Conservation (phyloP, 75 land plant genomes). For the Gnetum montanum region DNA sequence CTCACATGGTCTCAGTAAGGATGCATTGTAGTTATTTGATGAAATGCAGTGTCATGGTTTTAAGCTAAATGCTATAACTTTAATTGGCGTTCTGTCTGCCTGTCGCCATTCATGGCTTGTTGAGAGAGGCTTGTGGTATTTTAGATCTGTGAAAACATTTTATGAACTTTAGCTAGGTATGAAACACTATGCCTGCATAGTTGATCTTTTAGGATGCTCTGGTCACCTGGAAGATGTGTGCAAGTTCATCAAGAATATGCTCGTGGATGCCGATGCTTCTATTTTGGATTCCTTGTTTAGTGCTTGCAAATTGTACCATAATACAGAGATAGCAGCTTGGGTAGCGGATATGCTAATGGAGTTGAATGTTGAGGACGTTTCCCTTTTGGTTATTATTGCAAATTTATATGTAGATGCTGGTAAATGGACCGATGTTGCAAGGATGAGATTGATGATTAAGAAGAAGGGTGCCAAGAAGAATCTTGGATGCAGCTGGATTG, state of each 20-base stretch:
- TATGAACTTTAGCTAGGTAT: not conserved
- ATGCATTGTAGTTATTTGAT: conserved; percentile 2
- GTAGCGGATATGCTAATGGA: conserved; percentile 7
- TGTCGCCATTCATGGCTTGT: conserved; percentile 15
- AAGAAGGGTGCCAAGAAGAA: conserved; percentile 4
- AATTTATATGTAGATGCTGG: conserved; percentile 7
- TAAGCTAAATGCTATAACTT: conserved; percentile 11
- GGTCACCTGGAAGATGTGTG: conserved; percentile 8
- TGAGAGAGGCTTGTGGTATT: conserved; percentile 8
- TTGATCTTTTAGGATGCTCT: conserved; percentile 12
- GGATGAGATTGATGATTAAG: conserved; percentile 1
- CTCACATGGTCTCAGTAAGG: conserved; percentile 6
- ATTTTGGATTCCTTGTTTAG: conserved; percentile 15
- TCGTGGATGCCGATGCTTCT: conserved; percentile 7
- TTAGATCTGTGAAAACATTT: conserved; percentile 1
- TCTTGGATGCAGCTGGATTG: conserved; percentile 10
- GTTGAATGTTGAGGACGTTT: conserved; percentile 11
- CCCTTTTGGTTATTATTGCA: conserved; percentile 1
- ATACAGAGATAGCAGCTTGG: conserved; percentile 1
- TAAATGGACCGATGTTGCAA: conserved; percentile 7
- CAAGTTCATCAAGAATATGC: conserved; percentile 10
- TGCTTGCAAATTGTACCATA: conserved; percentile 10
- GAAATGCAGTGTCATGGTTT: conserved; percentile 16
- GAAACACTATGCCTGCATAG: conserved; percentile 13
- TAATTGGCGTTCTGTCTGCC: conserved; percentile 13